Percentiles rank a stretch among this genome's conserved stretches.
These are phyloP conservation scores for Globisporangium cystogenes DNA, from an alignment of 352 stramenopile genomes.

Conservation along the genomic window DNA sequence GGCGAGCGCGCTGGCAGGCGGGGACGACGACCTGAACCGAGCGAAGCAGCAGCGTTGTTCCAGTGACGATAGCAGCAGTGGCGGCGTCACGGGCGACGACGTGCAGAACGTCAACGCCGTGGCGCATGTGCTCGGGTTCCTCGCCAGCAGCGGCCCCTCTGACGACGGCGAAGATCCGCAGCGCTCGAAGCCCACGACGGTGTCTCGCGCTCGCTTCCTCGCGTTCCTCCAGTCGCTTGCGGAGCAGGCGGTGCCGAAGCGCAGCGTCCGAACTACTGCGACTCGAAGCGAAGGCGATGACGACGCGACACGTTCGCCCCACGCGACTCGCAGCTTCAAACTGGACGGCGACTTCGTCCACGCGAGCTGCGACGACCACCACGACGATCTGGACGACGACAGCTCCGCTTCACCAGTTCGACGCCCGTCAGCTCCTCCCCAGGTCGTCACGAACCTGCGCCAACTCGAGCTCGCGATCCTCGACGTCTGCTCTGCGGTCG, in stretches of 20 bases:
- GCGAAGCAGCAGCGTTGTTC: no score
- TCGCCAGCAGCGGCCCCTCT: slow-evolving; percentile 5
- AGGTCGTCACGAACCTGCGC: slow-evolving; percentile 21
- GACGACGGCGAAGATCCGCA: background rate
- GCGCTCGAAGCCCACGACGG: background rate
- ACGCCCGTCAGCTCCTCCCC: background rate
- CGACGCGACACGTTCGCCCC: no score
- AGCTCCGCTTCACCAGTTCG: no score
- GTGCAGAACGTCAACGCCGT: slow-evolving; percentile 10
- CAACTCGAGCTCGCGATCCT: slow-evolving; percentile 29
- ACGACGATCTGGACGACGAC: no score
- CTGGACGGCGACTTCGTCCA: no score
- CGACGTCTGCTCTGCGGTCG: slow-evolving; percentile 21
- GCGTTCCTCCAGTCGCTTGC: slow-evolving; percentile 2
- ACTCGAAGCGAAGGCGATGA: no score
- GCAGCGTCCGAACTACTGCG: no score
- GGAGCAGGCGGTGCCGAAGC: background rate
- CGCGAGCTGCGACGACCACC: no score
- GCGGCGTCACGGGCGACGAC: no score
- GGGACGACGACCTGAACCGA: no score
- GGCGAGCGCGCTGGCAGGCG: background rate
- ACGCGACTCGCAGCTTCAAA: background rate
- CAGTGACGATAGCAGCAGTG: no score
- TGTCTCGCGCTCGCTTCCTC: slow-evolving; percentile 7
- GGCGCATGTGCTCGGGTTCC: slow-evolving; percentile 13